A percentile compares a stretch with the other conserved stretches of the same genome.
phyloP scores from a whole-genome alignment of 768 basidiomycete genomes.

The Saitozyma podzolica region DNA sequence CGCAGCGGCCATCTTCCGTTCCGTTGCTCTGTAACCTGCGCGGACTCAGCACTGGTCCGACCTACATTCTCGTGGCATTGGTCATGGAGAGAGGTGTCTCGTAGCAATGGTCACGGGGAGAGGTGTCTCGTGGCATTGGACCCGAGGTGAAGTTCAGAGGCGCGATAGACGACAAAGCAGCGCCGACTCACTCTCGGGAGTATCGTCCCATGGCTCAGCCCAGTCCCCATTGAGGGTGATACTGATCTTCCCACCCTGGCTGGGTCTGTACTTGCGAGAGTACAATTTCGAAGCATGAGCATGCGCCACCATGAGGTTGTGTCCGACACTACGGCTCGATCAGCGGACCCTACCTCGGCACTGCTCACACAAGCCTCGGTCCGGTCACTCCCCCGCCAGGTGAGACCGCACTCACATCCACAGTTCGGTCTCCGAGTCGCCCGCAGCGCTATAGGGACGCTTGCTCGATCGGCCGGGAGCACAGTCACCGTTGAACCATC shows the following conservation, averaged over 20 bases:
- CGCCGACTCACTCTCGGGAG: slow-evolving; percentile 62
- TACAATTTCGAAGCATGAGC: slow-evolving; percentile 68
- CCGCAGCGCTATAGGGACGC: not conserved
- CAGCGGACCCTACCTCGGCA: too few relatives aligned
- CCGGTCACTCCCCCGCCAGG: not conserved
- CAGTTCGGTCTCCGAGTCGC: slow-evolving; percentile 27
- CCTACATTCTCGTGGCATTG: slow-evolving; percentile 16
- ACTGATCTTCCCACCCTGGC: slow-evolving; percentile 67
- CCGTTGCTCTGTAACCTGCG: slow-evolving; percentile 66
- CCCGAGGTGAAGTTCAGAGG: not conserved
- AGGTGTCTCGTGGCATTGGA: not conserved
- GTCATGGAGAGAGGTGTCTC: too few relatives aligned
- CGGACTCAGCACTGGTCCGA: slow-evolving; percentile 6
- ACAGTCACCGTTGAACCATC: slow-evolving; percentile 69
- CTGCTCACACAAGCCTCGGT: not conserved
- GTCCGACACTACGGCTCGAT: slow-evolving; percentile 56
- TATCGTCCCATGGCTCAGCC: slow-evolving; percentile 70
- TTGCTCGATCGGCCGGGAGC: slow-evolving; percentile 39
- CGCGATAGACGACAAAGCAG: not conserved
- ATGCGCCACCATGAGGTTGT: slow-evolving; percentile 68
- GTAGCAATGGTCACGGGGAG: not conserved
- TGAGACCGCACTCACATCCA: slow-evolving; percentile 11
- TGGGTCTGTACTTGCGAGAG: slow-evolving; percentile 64
- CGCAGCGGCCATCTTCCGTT: slow-evolving; percentile 68
- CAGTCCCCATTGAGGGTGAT: slow-evolving; percentile 77